Base-by-base conservation (phyloP, 345 rosid genomes). In the Triadica sebifera region DNA sequence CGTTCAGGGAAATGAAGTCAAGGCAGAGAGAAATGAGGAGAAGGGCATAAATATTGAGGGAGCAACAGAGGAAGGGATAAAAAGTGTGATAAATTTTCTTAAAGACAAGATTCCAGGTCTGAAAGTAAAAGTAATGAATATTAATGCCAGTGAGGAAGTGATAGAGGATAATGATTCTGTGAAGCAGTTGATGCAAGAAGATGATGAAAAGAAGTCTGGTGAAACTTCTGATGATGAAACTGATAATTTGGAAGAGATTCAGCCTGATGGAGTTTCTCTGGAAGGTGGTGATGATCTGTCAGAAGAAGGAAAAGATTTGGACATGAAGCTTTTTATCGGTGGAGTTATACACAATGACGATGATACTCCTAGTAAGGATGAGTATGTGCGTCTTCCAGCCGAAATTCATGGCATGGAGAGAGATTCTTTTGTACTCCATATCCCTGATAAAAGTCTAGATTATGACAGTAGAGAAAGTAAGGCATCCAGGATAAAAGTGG, bases 91-190 rank as follows among this genome's bases (percentile, higher is more conserved):
- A 64, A 91, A 92, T 53, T 95, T 89, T 86, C 91, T 95, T 47
- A 95, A 91, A 85, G 97, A 95, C 67, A 92, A 88, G 84, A 95
- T 95, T 81, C 97, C 99, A 13, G 99, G 95, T 76, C 70, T 95
- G 72, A 92, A 91, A 81, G 86, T 92, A 65, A 92, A 89, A 85
- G 85, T 89, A 69, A 87, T 85, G 93, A 87, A 94, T 68, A 75
- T 88, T 50, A 84, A 80, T 76, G 78, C 82, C 64, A 72, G 93
- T 46, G 88, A 78, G 46, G 93, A 85, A 78, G 87, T 74, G 72
- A 81, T 80, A 20, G 86, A 85, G 70, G 92, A 87, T 50, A 79
- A 52, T 65, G 93, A 89, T 73, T 84, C 90, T 46, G 41, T 83
- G 78, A 82, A 83, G 82, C 90, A 86, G 77, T 77, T 90, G 74